A percentile compares a stretch with the other conserved stretches of the same genome.
phyloP scores from a whole-genome alignment of 1,284 basidiomycete species.

The Exsudoporus floridanus region DNA sequence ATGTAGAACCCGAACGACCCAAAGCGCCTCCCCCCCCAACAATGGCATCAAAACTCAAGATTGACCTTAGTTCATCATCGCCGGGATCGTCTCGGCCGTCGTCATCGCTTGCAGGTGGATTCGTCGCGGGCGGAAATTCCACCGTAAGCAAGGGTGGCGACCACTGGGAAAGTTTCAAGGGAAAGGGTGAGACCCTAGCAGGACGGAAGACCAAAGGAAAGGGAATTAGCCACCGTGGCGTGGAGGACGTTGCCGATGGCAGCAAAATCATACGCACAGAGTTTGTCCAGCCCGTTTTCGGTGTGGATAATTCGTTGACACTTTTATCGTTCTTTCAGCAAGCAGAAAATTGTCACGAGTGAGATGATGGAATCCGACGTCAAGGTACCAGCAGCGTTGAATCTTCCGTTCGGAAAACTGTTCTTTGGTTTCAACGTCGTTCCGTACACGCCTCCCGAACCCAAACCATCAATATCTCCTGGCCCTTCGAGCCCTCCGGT shows the following conservation, averaged over 20 bases:
- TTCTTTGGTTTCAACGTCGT: constrained; percentile 90
- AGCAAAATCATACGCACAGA: constrained; percentile 89
- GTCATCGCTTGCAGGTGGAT: constrained; percentile 69
- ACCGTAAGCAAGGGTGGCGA: constrained; percentile 72
- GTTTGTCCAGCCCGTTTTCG: constrained; percentile 48
- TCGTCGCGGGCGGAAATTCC: constrained; percentile 50
- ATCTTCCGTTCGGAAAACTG: constrained; percentile 88
- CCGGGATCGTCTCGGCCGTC: constrained; percentile 79
- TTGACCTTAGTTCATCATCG: constrained; percentile 83
- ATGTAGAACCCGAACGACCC: constrained; percentile 88
- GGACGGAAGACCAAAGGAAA: constrained; percentile 92
- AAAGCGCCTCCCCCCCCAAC: constrained; percentile 81
- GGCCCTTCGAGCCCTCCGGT: constrained; percentile 28
- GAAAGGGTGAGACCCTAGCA: constrained; percentile 83
- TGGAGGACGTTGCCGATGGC: constrained; percentile 73
- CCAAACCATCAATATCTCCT: constrained; percentile 30
- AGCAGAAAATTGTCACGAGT: constrained; percentile 83
- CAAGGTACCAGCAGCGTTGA: constrained; percentile 87
- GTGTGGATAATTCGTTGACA: constrained; percentile 12
- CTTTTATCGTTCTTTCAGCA: constrained; percentile 46
- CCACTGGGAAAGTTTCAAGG: constrained; percentile 91
- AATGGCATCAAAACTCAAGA: constrained; percentile 97
- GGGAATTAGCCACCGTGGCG: constrained; percentile 79
- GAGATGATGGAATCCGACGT: constrained; percentile 73
- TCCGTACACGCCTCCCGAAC: constrained; percentile 59